Percentiles rank a stretch among this genome's conserved stretches.
These are phyloP conservation scores for Pythium coloratum DNA, from an alignment of 352 stramenopile genomes.

Conservation along the genomic window DNA sequence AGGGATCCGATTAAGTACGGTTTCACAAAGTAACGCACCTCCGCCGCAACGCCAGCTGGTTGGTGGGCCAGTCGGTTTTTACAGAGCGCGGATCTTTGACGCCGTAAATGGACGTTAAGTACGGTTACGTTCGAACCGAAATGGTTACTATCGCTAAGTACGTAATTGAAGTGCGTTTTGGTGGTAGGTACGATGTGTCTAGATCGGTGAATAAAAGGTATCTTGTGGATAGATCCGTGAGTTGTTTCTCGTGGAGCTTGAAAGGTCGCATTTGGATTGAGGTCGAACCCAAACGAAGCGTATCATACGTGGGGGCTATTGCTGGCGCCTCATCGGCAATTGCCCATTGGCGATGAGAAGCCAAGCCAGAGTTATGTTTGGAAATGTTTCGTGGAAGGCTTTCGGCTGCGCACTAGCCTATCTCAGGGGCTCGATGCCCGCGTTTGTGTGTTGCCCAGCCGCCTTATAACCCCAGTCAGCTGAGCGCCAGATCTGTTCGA, in stretches of 20 bases:
- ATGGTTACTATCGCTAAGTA: too few species aligned
- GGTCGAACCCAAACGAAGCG: too few species aligned
- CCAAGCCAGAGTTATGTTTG: too few species aligned
- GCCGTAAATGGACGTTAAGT: not conserved
- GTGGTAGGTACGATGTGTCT: not conserved
- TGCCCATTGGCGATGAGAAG: too few species aligned
- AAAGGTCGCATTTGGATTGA: not conserved
- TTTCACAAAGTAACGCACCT: not conserved
- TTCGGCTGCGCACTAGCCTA: too few species aligned
- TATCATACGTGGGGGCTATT: too few species aligned
- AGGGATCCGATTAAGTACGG: slow-evolving; percentile 1
- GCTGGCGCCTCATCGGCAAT: too few species aligned
- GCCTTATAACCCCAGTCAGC: too few species aligned
- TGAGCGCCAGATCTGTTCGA: too few species aligned
- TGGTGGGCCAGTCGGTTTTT: not conserved
- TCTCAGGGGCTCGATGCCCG: too few species aligned
- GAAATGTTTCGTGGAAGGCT: too few species aligned
- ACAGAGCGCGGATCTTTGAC: not conserved
- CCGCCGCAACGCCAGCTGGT: not conserved
- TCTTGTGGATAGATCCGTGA: not conserved
- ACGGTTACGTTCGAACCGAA: not conserved
- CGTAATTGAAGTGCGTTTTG: not conserved
- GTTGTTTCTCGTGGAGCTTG: not conserved
- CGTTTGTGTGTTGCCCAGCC: too few species aligned
- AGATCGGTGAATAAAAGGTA: not conserved